These are phyloP conservation scores for Barbatosphaeria neglecta DNA, from an alignment of 495 filamentous ascomycete species.

Conservation along the genomic window DNA sequence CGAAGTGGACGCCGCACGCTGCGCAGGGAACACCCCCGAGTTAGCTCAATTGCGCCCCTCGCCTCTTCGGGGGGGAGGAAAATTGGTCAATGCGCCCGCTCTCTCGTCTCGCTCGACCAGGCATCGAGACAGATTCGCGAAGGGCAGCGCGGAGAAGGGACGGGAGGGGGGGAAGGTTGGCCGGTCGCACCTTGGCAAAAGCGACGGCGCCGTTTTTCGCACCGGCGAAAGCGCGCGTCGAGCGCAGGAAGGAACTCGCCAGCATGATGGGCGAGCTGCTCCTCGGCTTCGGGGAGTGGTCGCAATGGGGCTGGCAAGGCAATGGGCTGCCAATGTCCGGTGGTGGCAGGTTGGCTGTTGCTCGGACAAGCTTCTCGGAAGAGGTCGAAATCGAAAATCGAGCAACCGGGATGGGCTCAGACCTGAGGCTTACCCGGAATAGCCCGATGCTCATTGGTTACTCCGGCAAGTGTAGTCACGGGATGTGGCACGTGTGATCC, in stretches of 20 bases:
- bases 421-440: background rate
- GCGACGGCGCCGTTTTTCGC: slow-evolving; percentile 49
- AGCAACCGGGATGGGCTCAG: background rate
- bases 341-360: slow-evolving; percentile 12
- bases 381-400: slow-evolving; percentile 13
- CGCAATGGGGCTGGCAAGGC: slow-evolving; percentile 22
- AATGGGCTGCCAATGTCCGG: slow-evolving; percentile 26
- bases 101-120: no score
- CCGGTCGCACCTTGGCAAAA: slow-evolving; percentile 46
- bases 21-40: slow-evolving; percentile 18
- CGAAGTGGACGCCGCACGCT: slow-evolving; percentile 54
- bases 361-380: slow-evolving; percentile 13
- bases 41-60: slow-evolving; percentile 2
- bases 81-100: no score
- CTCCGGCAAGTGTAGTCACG: background rate
- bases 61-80: no score
- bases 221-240: slow-evolving; percentile 64
- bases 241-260: slow-evolving; percentile 72
- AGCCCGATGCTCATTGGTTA: background rate
- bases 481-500: slow-evolving; percentile 2
- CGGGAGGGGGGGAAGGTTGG: slow-evolving; percentile 7
- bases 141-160: slow-evolving; percentile 2
- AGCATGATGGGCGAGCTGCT: slow-evolving; percentile 58
- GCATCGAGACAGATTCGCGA: background rate
- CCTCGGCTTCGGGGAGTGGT: slow-evolving; percentile 28